phyloP scores from a whole-genome alignment of 371 early-diverging fungal genomes.

The Apophysomyces ossiformis region DNA sequence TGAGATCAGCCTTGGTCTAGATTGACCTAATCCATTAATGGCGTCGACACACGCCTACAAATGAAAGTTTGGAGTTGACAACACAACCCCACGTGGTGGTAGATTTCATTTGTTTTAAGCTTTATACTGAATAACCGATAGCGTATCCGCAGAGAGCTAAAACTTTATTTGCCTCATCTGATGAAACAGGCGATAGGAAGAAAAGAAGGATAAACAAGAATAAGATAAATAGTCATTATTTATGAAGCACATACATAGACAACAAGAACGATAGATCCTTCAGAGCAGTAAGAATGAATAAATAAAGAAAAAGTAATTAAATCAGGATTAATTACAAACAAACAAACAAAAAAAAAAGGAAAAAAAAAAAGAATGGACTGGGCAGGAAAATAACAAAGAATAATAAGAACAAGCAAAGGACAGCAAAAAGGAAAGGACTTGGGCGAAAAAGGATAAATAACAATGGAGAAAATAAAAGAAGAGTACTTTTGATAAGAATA shows the following conservation, averaged over 20 bases:
- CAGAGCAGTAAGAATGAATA: neutral
- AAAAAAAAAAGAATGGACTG: conserved; percentile 1
- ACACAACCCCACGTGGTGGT: too few species aligned
- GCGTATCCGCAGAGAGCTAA: too few species aligned
- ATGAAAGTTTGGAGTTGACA: too few species aligned
- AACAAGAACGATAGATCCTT: neutral
- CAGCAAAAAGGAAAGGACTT: neutral
- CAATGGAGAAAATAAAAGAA: conserved; percentile 13
- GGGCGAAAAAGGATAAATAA: neutral
- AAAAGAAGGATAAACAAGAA: neutral
- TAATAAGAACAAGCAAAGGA: conserved; percentile 14
- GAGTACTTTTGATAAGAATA: conserved; percentile 13
- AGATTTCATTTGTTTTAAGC: too few species aligned
- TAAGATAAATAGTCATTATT: neutral
- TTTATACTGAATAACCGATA: too few species aligned
- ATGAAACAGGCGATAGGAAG: too few species aligned
- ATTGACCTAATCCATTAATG: too few species aligned
- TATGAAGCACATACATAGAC: neutral
- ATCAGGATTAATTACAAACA: conserved; percentile 7
- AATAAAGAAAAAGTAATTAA: neutral
- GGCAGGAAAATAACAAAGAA: neutral
- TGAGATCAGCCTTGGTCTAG: too few species aligned
- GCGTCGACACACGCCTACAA: too few species aligned
- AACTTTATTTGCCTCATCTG: too few species aligned
- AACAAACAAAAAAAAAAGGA: neutral